These are phyloP conservation scores for Orbilia quercus DNA, from an alignment of 2,329 filamentous ascomycete genomes.

Conservation along the genomic window DNA sequence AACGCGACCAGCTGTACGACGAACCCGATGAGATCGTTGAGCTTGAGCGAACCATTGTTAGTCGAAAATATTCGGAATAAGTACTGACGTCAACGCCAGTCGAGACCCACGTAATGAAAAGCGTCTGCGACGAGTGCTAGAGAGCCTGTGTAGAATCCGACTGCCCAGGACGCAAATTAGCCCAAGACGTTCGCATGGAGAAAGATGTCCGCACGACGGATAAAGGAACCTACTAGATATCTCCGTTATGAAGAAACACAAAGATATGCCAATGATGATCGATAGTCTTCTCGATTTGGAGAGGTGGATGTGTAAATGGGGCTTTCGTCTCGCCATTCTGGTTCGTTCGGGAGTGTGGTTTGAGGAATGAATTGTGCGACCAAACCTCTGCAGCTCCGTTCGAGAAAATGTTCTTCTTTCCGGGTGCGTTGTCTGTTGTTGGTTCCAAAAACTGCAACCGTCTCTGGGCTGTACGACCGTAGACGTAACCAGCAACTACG, in stretches of 20 bases:
- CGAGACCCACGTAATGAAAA: constrained; percentile 75
- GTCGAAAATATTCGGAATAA: constrained; percentile 3
- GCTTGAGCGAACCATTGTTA: no score
- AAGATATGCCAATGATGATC: constrained; percentile 65
- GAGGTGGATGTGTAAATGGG: constrained; percentile 40
- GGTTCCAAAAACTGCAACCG: no score
- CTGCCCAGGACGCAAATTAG: constrained; percentile 61
- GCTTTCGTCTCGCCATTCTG: constrained; percentile 21
- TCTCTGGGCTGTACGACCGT: no score
- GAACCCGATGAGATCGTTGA: constrained; percentile 78
- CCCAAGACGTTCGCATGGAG: constrained; percentile 7
- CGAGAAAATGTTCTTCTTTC: background rate
- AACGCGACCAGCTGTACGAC: constrained; percentile 74
- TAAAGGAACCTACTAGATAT: constrained; percentile 63
- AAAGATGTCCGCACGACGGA: background rate
- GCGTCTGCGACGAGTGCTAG: constrained; percentile 80
- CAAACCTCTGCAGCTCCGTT: no score
- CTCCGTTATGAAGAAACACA: constrained; percentile 66
- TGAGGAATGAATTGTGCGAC: constrained; percentile 1
- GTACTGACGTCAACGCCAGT: constrained; percentile 39
- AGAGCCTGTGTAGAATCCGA: constrained; percentile 77
- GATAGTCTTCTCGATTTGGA: constrained; percentile 59
- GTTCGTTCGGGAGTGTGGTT: constrained; percentile 11
- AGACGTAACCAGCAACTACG: no score
- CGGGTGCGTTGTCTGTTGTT: constrained; percentile 21